Evolutionary conservation across 2,329 filamentous ascomycete genomes (phyloP).

Genomic region (Aspergillus proliferans): DNA sequence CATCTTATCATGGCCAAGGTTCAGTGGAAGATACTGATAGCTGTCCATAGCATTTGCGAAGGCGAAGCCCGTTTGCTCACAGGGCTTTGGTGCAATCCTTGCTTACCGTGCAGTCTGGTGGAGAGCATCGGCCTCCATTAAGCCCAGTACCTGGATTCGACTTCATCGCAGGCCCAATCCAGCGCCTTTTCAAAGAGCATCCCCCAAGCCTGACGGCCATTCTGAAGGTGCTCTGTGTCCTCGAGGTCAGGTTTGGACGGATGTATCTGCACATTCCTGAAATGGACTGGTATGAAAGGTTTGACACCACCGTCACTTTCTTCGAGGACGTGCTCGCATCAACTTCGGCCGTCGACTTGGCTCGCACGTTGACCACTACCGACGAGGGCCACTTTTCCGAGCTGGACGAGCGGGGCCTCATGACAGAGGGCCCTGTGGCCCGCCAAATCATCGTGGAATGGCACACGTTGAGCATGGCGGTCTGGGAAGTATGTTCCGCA

Average conservation of each 20-base stretch:
- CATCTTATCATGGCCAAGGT: not conserved
- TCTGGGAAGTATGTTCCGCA: conserved; percentile 35
- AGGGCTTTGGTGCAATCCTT: conserved; percentile 28
- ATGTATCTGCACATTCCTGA: conserved; percentile 27
- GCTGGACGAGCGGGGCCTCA: conserved; percentile 19
- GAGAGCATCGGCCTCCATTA: conserved; percentile 8
- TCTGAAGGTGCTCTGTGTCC: conserved; percentile 31
- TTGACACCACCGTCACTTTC: conserved; percentile 27
- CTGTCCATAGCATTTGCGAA: conserved; percentile 26
- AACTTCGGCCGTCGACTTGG: conserved; percentile 26
- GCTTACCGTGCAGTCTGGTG: conserved; percentile 14
- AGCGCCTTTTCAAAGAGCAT: conserved; percentile 28
- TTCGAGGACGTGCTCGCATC: conserved; percentile 30
- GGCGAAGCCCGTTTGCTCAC: conserved; percentile 33
- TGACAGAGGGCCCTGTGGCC: conserved; percentile 16
- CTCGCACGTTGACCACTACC: conserved; percentile 22
- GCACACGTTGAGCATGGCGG: conserved; percentile 25
- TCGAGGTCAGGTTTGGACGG: conserved; percentile 29
- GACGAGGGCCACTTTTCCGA: conserved; percentile 27
- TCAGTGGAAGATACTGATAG: not conserved
- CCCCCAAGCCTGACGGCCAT: conserved; percentile 24
- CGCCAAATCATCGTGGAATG: conserved; percentile 22
- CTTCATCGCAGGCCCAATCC: conserved; percentile 35
- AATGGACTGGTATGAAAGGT: conserved; percentile 30
- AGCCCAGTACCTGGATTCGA: conserved; percentile 19